These are phyloP conservation scores for Fraxinus sp. DNA, from an alignment of 305 asterid genomes.

Conservation along the genomic window DNA sequence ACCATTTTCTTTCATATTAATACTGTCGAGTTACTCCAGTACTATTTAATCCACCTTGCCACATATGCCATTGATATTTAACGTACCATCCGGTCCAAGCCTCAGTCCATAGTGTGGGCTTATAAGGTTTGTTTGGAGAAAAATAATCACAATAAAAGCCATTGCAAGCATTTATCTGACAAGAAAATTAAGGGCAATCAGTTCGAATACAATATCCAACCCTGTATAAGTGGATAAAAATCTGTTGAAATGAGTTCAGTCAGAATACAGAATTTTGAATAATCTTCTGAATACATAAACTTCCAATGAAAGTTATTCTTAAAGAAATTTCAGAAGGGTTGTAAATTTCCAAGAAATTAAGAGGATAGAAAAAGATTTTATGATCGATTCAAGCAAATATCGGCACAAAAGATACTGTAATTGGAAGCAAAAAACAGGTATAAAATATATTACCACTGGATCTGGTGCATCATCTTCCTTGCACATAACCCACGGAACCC, in stretches of 20 bases:
- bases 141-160: slow-evolving; percentile 93
- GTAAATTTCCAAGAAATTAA: not conserved
- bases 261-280: not conserved
- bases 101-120: slow-evolving; percentile 91
- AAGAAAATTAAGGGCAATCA: slow-evolving; percentile 22
- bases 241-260: not conserved
- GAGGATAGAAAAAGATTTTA: not conserved
- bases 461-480: slow-evolving; percentile 95
- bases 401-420: not conserved
- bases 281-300: not conserved
- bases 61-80: not conserved
- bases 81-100: slow-evolving; percentile 97
- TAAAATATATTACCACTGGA: slow-evolving; percentile 69
- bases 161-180: slow-evolving; percentile 93
- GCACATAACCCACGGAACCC: slow-evolving; percentile 98
- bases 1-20: not conserved
- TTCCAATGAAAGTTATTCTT: not conserved
- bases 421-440: not conserved
- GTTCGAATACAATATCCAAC: not conserved
- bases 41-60: not conserved
- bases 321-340: not conserved
- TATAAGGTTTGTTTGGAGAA: slow-evolving; percentile 84
- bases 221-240: not conserved
- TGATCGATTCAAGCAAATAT: not conserved
- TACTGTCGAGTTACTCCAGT: not conserved